A percentile compares a stretch with the other conserved stretches of the same genome.
Evolutionary conservation across 768 basidiomycete species (phyloP).

Genomic region (Hemileccinum impolitum): DNA sequence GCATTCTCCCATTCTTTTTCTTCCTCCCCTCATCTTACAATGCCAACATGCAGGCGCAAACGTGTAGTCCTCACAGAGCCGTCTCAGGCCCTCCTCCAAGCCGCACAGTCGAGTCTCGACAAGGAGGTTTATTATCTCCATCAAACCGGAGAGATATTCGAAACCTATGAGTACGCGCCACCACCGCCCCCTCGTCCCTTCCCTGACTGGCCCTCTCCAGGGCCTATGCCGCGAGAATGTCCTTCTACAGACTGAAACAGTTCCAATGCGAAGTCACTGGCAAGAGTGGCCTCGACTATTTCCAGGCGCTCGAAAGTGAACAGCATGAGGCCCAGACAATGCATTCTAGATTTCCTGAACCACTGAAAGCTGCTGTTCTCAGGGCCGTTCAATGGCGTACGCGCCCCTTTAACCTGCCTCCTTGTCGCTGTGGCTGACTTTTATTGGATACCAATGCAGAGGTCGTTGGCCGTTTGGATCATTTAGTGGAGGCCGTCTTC

Average conservation of each 20-base stretch:
- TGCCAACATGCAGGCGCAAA: constrained; percentile 89
- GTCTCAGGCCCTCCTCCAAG: constrained; percentile 63
- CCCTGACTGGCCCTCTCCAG: constrained; percentile 30
- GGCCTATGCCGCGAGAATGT: constrained; percentile 87
- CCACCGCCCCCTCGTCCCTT: constrained; percentile 23
- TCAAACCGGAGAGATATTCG: constrained; percentile 96
- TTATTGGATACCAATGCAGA: constrained; percentile 46
- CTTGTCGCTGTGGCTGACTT: constrained; percentile 13
- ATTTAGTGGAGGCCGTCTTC: constrained; percentile 90
- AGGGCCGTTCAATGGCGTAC: constrained; percentile 95
- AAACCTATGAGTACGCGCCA: constrained; percentile 82
- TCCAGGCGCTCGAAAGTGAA: constrained; percentile 91
- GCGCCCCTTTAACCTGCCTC: constrained; percentile 38
- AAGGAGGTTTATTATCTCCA: constrained; percentile 87
- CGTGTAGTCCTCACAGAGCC: constrained; percentile 86
- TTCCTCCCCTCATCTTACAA: constrained; percentile 45
- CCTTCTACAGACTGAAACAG: constrained; percentile 90
- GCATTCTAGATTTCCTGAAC: constrained; percentile 89
- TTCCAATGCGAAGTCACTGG: constrained; percentile 98
- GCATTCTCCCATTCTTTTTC: constrained; percentile 48
- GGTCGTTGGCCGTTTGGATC: constrained; percentile 95
- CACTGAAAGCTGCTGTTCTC: constrained; percentile 88
- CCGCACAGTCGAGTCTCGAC: constrained; percentile 59
- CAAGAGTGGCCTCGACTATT: constrained; percentile 91
- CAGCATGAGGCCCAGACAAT: constrained; percentile 83